Conservation (phyloP, 768 basidiomycete species). For the Pulveroboletus ravenelii region DNA sequence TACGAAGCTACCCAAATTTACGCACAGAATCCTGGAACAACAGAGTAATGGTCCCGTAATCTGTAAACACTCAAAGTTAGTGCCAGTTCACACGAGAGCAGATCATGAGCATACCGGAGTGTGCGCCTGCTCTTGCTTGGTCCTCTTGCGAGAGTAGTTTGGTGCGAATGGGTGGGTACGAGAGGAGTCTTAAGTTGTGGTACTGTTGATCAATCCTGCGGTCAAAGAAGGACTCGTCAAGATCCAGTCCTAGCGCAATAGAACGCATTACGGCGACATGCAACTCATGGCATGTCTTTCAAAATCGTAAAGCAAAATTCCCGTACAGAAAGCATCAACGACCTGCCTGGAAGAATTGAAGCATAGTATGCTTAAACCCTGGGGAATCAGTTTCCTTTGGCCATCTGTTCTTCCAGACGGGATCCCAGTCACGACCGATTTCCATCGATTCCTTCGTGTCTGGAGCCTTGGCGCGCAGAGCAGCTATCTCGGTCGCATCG, state of each 20-base stretch:
- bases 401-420: slow-evolving; percentile 77
- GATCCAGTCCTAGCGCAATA: slow-evolving; percentile 72
- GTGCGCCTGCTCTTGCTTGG: slow-evolving; percentile 77
- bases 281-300: slow-evolving; percentile 67
- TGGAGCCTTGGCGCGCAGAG: slow-evolving; percentile 68
- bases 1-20: not conserved
- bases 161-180: slow-evolving; percentile 73
- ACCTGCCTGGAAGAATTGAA: slow-evolving; percentile 66
- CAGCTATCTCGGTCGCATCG: slow-evolving; percentile 67
- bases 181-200: slow-evolving; percentile 77
- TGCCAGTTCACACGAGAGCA: not conserved
- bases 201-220: slow-evolving; percentile 67
- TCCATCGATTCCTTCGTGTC: slow-evolving; percentile 87
- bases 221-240: slow-evolving; percentile 75
- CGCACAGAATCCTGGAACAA: slow-evolving; percentile 73
- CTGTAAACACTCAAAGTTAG: slow-evolving; percentile 28
- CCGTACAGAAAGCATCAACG: not conserved
- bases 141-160: slow-evolving; percentile 54
- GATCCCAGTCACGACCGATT: slow-evolving; percentile 82
- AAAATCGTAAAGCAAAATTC: slow-evolving; percentile 8
- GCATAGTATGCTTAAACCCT: slow-evolving; percentile 66
- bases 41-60: slow-evolving; percentile 78
- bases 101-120: slow-evolving; percentile 48
- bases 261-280: slow-evolving; percentile 80
- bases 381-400: slow-evolving; percentile 59